These are phyloP conservation scores for Xerocomellus chrysenteron DNA, from an alignment of 768 basidiomycete species.

Conservation along the genomic window DNA sequence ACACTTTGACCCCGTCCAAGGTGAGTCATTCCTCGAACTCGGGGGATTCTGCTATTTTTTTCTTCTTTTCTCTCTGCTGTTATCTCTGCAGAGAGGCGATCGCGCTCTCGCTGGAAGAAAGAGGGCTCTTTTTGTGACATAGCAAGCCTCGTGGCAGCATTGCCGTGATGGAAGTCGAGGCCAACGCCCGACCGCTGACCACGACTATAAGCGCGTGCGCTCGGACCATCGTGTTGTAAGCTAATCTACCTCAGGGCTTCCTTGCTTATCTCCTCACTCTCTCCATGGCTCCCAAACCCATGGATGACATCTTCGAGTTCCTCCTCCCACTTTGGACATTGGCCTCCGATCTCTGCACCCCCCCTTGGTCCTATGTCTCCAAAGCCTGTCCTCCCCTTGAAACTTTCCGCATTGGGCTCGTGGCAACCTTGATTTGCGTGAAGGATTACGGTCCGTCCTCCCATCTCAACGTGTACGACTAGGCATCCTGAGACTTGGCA, in stretches of 20 bases:
- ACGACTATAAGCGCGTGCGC: no score
- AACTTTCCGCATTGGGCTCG: constrained; percentile 17
- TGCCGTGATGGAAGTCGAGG: no score
- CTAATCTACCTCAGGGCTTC: no score
- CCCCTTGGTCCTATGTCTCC: constrained; percentile 7
- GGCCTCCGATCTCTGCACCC: neutral
- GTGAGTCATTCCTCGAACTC: constrained; percentile 87
- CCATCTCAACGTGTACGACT: no score
- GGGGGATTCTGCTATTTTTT: constrained; percentile 36
- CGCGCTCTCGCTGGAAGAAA: constrained; percentile 81
- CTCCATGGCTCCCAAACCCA: no score
- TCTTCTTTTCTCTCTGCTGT: constrained; percentile 34
- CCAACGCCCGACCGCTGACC: no score
- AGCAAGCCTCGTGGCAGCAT: no score
- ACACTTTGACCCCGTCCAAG: constrained; percentile 15
- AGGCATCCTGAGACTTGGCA: no score
- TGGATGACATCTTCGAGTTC: constrained; percentile 13
- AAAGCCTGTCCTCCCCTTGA: constrained; percentile 22
- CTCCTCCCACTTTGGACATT: constrained; percentile 8
- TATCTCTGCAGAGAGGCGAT: constrained; percentile 71
- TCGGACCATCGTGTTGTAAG: no score
- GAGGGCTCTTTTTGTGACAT: constrained; percentile 42
- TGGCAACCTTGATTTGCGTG: constrained; percentile 7
- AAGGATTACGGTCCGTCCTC: constrained; percentile 15
- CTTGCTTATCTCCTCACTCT: no score